Evolutionary conservation across 2,329 filamentous ascomycete species (phyloP).

Genomic region (Aspergillus sp.): DNA sequence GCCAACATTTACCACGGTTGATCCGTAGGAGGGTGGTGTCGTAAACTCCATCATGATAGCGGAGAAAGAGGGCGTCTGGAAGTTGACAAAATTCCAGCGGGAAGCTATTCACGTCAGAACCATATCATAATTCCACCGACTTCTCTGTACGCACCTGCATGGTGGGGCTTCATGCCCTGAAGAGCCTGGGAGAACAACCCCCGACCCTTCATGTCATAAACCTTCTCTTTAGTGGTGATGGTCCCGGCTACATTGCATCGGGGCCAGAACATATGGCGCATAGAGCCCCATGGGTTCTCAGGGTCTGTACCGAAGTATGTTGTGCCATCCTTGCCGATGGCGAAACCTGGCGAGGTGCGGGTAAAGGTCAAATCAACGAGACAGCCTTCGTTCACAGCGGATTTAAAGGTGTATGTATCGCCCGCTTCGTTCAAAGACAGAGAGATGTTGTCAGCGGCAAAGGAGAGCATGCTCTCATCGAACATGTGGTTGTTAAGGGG

Average conservation of each 20-base stretch:
- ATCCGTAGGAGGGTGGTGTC: slow-evolving; percentile 89
- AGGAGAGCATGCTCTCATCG: slow-evolving; percentile 76
- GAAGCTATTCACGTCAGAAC: slow-evolving; percentile 53
- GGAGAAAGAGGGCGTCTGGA: slow-evolving; percentile 83
- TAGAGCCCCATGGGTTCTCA: slow-evolving; percentile 81
- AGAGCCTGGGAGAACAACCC: slow-evolving; percentile 81
- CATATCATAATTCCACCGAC: neutral
- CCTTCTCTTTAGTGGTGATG: slow-evolving; percentile 78
- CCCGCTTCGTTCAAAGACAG: slow-evolving; percentile 85
- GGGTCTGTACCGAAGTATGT: slow-evolving; percentile 85
- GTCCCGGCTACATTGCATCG: slow-evolving; percentile 77
- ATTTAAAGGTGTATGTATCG: slow-evolving; percentile 83
- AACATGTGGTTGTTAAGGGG: slow-evolving; percentile 78
- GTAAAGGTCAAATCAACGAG: slow-evolving; percentile 85
- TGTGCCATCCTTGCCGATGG: slow-evolving; percentile 79
- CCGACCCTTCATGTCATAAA: slow-evolving; percentile 76
- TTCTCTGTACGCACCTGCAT: slow-evolving; percentile 62
- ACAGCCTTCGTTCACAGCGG: slow-evolving; percentile 74
- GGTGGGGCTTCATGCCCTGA: slow-evolving; percentile 99
- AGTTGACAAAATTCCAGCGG: slow-evolving; percentile 90
- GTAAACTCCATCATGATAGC: slow-evolving; percentile 95
- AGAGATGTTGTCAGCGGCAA: slow-evolving; percentile 83
- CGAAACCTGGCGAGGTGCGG: slow-evolving; percentile 74
- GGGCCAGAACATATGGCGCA: slow-evolving; percentile 95
- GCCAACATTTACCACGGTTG: slow-evolving; percentile 78